A percentile compares a stretch with the other conserved stretches of the same genome.
These are phyloP conservation scores for Neospora caninum DNA, from an alignment of 169 alveolate genomes.

Conservation along the genomic window DNA sequence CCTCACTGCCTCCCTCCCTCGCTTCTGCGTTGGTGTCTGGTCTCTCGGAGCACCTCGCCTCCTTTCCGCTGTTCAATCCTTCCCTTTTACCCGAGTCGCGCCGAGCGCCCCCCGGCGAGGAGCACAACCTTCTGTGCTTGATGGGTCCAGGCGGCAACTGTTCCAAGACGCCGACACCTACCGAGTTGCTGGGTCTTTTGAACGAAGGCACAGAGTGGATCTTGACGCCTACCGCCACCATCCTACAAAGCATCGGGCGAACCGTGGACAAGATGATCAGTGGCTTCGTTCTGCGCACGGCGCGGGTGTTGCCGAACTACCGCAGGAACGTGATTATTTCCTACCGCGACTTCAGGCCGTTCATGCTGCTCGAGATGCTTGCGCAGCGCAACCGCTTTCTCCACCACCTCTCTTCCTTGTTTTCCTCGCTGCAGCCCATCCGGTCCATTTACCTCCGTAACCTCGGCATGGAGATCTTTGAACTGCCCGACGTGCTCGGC, in stretches of 20 bases:
- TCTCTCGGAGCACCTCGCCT: slow-evolving; percentile 1
- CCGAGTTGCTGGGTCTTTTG: slow-evolving; percentile 14
- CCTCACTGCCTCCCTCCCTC: neutral
- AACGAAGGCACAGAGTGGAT: slow-evolving; percentile 33
- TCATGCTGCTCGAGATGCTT: slow-evolving; percentile 67
- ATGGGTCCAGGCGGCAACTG: neutral
- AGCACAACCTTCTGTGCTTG: neutral
- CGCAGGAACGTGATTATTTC: slow-evolving; percentile 67
- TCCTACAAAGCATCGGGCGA: slow-evolving; percentile 52
- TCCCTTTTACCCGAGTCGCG: neutral
- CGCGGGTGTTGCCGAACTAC: slow-evolving; percentile 60
- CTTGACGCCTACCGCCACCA: slow-evolving; percentile 4
- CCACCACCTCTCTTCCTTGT: slow-evolving; percentile 59
- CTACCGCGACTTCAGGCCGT: slow-evolving; percentile 66
- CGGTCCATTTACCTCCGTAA: slow-evolving; percentile 71
- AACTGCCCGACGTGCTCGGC: slow-evolving; percentile 69
- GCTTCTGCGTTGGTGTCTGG: neutral
- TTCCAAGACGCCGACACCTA: neutral
- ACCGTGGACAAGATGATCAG: slow-evolving; percentile 57
- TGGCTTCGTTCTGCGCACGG: slow-evolving; percentile 61
- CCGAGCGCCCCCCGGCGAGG: neutral
- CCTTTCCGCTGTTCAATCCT: neutral
- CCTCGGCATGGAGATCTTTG: slow-evolving; percentile 72
- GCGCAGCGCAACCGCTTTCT: slow-evolving; percentile 65
- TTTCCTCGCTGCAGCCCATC: slow-evolving; percentile 61